Percentiles rank a stretch among this genome's conserved stretches.
phyloP scores from a whole-genome alignment of 306 rosid genomes.

The Castanea mollissima region DNA sequence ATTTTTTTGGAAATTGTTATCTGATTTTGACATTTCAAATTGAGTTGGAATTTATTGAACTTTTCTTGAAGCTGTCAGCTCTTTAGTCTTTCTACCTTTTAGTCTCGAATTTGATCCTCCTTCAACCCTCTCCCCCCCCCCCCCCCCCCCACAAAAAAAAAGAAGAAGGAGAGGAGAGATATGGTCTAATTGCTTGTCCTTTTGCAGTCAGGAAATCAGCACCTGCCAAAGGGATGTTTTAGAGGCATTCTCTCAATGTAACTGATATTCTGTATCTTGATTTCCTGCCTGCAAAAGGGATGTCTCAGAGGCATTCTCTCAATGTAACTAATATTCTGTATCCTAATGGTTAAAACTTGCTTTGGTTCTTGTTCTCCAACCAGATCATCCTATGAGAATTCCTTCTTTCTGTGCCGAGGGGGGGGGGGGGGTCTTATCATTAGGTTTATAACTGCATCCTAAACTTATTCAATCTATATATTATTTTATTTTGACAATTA shows the following conservation, averaged over 20 bases:
- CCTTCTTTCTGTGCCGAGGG: constrained; percentile 43
- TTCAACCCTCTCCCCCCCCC: no score
- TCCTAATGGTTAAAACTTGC: constrained; percentile 53
- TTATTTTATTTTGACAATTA: background rate
- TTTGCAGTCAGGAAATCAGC: no score
- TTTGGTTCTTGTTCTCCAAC: constrained; percentile 89
- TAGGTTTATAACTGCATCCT: constrained; percentile 46
- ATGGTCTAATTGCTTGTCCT: no score
- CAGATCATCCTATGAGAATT: constrained; percentile 83
- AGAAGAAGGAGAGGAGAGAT: constrained; percentile 11
- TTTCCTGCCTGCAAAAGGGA: no score
- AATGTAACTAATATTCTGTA: no score
- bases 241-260: background rate
- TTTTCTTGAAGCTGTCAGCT: background rate
- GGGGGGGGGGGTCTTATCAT: constrained; percentile 93
- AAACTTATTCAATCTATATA: background rate
- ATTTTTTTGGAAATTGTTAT: background rate
- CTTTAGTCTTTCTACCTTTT: background rate
- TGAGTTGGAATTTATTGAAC: background rate
- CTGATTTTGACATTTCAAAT: background rate
- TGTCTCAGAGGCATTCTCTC: no score
- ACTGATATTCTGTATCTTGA: constrained; percentile 62
- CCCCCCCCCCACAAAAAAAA: background rate
- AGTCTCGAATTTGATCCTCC: background rate
- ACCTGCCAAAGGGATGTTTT: no score